Evolutionary conservation across 2,329 filamentous ascomycete genomes (phyloP).

Genomic region (Talaromyces funiculosus): DNA sequence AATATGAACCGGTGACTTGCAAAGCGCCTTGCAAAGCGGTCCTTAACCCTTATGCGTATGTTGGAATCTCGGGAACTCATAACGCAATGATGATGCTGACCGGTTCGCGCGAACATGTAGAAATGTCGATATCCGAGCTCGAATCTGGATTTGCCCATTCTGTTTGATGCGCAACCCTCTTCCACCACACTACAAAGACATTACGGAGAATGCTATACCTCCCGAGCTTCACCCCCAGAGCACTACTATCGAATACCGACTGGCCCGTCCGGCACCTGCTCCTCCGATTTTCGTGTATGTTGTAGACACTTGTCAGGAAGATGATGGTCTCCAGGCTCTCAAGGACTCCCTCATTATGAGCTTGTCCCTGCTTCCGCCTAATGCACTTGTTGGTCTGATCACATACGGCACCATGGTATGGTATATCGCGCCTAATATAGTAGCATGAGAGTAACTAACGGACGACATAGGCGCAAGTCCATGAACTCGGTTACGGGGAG

Average conservation of each 20-base stretch:
- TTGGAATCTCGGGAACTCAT: slow-evolving; percentile 9
- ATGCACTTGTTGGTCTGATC: slow-evolving; percentile 60
- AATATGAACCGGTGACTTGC: slow-evolving; percentile 96
- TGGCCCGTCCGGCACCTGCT: slow-evolving; percentile 56
- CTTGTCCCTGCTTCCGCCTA: slow-evolving; percentile 57
- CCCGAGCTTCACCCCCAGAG: slow-evolving; percentile 60
- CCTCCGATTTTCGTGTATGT: slow-evolving; percentile 65
- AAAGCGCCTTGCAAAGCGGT: slow-evolving; percentile 93
- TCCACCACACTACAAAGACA: slow-evolving; percentile 64
- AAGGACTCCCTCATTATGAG: slow-evolving; percentile 64
- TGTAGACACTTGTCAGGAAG: slow-evolving; percentile 65
- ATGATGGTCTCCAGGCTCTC: slow-evolving; percentile 61
- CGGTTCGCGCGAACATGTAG: slow-evolving; percentile 27
- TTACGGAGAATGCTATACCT: slow-evolving; percentile 59
- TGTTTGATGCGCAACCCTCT: slow-evolving; percentile 61
- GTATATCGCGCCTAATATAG: background rate
- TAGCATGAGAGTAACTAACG: background rate
- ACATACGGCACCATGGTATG: slow-evolving; percentile 82
- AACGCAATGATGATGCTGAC: slow-evolving; percentile 21
- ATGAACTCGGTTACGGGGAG: slow-evolving; percentile 96
- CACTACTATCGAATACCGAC: slow-evolving; percentile 62
- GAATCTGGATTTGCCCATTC: slow-evolving; percentile 65
- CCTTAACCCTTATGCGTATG: slow-evolving; percentile 92
- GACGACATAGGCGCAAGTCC: slow-evolving; percentile 69
- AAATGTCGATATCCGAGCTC: slow-evolving; percentile 61